Conservation (phyloP, 2,329 filamentous ascomycete genomes). For the Pezicula neosporulosa region DNA sequence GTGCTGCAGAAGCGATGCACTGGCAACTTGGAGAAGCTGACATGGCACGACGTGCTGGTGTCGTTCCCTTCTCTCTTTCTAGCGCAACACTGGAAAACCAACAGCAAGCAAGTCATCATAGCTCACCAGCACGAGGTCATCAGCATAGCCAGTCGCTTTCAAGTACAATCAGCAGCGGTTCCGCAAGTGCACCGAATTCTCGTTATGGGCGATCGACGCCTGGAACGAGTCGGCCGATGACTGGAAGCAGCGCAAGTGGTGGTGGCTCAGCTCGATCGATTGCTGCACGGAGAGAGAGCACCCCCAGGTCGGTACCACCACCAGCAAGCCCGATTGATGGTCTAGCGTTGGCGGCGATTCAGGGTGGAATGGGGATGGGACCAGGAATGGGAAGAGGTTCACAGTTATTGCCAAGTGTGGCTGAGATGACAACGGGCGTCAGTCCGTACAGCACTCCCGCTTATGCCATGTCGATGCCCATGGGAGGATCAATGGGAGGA, state of each 20-base stretch:
- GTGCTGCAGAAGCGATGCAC: constrained; percentile 95
- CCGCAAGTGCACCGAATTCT: constrained; percentile 9
- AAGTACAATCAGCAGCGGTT: constrained; percentile 12
- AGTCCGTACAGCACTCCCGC: constrained; percentile 58
- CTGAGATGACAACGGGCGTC: constrained; percentile 61
- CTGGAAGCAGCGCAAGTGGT: constrained; percentile 9
- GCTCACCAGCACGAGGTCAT: constrained; percentile 29
- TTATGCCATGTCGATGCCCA: constrained; percentile 37
- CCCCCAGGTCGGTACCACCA: constrained; percentile 27
- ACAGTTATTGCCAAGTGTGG: constrained; percentile 53
- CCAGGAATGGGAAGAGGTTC: constrained; percentile 21
- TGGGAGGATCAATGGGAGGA: neutral
- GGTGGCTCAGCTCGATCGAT: constrained; percentile 19
- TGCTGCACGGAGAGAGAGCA: constrained; percentile 29
- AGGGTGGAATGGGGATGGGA: constrained; percentile 17
- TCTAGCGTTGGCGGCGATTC: constrained; percentile 27
- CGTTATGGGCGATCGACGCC: constrained; percentile 22
- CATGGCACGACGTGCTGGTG: constrained; percentile 89
- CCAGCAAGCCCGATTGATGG: constrained; percentile 35
- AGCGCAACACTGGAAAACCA: constrained; percentile 45
- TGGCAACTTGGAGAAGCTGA: constrained; percentile 93
- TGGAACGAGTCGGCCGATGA: constrained; percentile 9
- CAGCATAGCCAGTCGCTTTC: constrained; percentile 27
- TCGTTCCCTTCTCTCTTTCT: constrained; percentile 76
- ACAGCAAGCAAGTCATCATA: neutral